Conservation (phyloP, 208 protist species). For the Herpetomonas tarakana region DNA sequence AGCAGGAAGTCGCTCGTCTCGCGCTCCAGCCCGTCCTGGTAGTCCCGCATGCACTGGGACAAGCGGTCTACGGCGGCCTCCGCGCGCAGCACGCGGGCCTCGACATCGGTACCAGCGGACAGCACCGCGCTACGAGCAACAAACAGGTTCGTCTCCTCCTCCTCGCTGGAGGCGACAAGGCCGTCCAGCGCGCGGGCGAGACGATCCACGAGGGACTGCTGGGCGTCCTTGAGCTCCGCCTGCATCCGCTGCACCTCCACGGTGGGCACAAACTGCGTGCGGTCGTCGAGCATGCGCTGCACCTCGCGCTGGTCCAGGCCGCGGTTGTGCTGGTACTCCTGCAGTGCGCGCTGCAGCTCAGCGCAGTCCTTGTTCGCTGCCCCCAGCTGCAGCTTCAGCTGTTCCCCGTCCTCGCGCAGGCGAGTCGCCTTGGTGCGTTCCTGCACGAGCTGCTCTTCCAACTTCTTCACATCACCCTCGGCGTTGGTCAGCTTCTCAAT, state of each 20-base stretch:
- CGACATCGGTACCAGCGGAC: constrained; percentile 60
- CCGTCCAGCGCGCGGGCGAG: constrained; percentile 35
- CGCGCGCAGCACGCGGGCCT: constrained; percentile 41
- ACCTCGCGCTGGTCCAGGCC: constrained; percentile 58
- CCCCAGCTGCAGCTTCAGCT: constrained; percentile 22
- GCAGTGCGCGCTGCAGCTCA: constrained; percentile 34
- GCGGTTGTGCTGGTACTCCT: constrained; percentile 35
- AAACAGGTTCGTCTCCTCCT: constrained; percentile 58
- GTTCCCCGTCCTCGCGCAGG: constrained; percentile 44
- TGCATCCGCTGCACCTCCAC: constrained; percentile 45
- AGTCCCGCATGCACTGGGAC: constrained; percentile 28
- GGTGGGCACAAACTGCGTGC: constrained; percentile 55
- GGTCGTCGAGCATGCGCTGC: constrained; percentile 57
- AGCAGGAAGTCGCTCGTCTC: constrained; percentile 50
- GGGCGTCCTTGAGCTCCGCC: constrained; percentile 35
- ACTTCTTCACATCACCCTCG: constrained; percentile 35
- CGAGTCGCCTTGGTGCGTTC: constrained; percentile 30
- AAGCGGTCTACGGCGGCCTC: constrained; percentile 42
- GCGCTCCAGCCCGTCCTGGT: constrained; percentile 33
- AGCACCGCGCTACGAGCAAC: constrained; percentile 65
- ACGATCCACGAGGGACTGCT: constrained; percentile 29
- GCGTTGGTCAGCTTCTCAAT: constrained; percentile 59
- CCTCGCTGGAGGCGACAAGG: constrained; percentile 36
- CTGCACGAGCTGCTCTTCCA: constrained; percentile 65
- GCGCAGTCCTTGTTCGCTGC: constrained; percentile 36